Base-by-base conservation (phyloP, 805 yeast genomes). In the Cyberlindnera xishuangbannaensis region DNA sequence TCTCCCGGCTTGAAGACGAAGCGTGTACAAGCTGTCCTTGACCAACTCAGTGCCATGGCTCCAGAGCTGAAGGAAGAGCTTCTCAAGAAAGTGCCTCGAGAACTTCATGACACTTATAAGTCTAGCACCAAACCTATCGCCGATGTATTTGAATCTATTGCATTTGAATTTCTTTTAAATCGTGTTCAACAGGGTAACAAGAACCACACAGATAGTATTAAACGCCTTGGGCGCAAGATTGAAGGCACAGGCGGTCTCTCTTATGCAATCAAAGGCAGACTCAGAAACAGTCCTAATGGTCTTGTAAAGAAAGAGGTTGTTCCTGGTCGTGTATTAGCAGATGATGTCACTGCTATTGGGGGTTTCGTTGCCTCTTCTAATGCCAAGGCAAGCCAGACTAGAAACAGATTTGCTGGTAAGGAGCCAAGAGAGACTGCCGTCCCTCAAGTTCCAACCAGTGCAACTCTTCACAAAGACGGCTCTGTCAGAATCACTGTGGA, bases 201-300 rank as follows among this genome's bases (percentile, higher is more conserved):
- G 33, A 37, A 37, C 33, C 34, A 33, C 35, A 20, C 31, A 4
- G 28, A 31, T 28, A 36, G 40, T 15, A 22, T 37, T 15, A 37
- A 25, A 25, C 27, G 27, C 12, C 25, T 21, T 4, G 35, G 25
- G 4, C 31, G 30, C 26, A 55, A 56, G 18, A 54, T 74, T 28
- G 69, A 78, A 34, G 94, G 87, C 20, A 73, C 83, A 7, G 95
- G 82, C 18, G 95, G 95, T 6, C 66, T 84, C 39, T 71, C 84
- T 2, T 85, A 83, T 48, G 65, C 64, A 25, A 69, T 81, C 40
- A 70, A 67, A 37, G 95, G 95, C 6, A 71, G 85, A 53, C 60
- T 85, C 24, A 53, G 63, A 37, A 81, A 76, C 53, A 65, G 82
- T 4, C 92, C 94, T 15, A 74, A 78, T 48, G 95, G 95, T 31